Base-by-base conservation (phyloP, 768 basidiomycete genomes). In the Termitomyces heimii region DNA sequence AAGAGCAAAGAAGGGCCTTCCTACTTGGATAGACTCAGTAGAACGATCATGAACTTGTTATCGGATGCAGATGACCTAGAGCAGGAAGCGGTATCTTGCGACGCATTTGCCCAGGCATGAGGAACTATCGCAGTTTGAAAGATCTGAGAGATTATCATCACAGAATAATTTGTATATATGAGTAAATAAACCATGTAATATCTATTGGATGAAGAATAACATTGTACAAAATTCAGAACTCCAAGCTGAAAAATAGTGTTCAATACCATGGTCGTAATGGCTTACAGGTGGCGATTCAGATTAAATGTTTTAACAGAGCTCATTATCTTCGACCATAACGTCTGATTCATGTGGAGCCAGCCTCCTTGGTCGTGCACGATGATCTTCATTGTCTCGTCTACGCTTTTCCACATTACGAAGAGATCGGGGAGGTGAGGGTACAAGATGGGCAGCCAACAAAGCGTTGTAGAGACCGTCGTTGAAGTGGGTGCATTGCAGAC, bases 1-100 rank as follows among this genome's bases (percentile, higher is more conserved):
- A 20, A 99, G 82, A n/a, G 96, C 94, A 22, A 97, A 73, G 67
- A 85, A 83, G 16, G 88, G 78, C 51, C 78, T 78, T 58, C 82
- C 89, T 92, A 48, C 10, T 18, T 12, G 35, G 22, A 24, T 31
- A n/a, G 24, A 16, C 45, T 64, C 20, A 62, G 54, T 34, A 37
- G 53, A 55, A 44, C 42, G 28, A n/a, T 45, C 39, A 34, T 18
- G 28, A 53, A 31, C 22, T 3, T 39, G 8, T 55, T 43, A 28
- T 39, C n/a, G 31, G 40, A 45, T 31, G 13, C 29, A 46, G 59
- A 39, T 56, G 55, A 78, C 77, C 76, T 73, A 70, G 73, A 46
- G 60, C 63, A 57, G 70, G 69, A 45, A 78, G 66, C 9, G 63
- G 63, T 32, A 58, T 58, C 47, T 63, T 67, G 55, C 47, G 65